Evolutionary conservation across 2,329 filamentous ascomycete genomes (phyloP).

Genomic region (Aspergillus thermomutatus): DNA sequence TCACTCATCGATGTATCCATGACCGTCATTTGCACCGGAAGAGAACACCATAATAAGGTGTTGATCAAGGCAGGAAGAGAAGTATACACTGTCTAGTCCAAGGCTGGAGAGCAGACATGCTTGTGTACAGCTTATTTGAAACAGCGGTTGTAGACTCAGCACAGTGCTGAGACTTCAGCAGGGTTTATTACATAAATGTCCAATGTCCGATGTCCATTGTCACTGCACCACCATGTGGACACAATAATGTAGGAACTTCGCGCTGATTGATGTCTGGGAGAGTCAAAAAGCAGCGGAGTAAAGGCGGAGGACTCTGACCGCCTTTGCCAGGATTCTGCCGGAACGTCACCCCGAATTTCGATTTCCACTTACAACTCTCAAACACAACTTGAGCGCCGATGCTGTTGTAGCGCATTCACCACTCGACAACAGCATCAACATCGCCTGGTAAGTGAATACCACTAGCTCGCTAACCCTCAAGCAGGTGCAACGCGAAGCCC

Average conservation of each 20-base stretch:
- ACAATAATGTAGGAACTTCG: neutral
- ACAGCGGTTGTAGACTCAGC: neutral
- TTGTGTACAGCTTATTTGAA: neutral
- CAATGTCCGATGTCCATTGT: neutral
- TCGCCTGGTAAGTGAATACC: slow-evolving; percentile 11
- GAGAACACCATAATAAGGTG: neutral
- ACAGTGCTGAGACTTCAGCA: neutral
- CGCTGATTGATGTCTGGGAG: neutral
- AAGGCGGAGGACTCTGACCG: neutral
- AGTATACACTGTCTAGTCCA: neutral
- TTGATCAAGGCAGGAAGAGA: neutral
- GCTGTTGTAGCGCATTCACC: slow-evolving; percentile 2
- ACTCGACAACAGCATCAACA: neutral
- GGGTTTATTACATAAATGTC: neutral
- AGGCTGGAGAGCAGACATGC: neutral
- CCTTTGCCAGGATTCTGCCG: slow-evolving; percentile 13
- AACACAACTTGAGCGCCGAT: neutral
- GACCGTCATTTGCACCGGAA: neutral
- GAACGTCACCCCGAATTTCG: slow-evolving; percentile 12
- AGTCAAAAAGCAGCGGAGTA: neutral
- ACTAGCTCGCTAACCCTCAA: neutral
- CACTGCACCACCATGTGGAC: neutral
- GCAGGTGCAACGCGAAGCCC: slow-evolving; percentile 5
- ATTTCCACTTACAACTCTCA: slow-evolving; percentile 8
- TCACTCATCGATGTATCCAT: neutral